Evolutionary conservation across 148 eudicot species (phyloP), one percentile per base, ranked within the genome.

Genomic region (Fagopyrum tataricum): DNA sequence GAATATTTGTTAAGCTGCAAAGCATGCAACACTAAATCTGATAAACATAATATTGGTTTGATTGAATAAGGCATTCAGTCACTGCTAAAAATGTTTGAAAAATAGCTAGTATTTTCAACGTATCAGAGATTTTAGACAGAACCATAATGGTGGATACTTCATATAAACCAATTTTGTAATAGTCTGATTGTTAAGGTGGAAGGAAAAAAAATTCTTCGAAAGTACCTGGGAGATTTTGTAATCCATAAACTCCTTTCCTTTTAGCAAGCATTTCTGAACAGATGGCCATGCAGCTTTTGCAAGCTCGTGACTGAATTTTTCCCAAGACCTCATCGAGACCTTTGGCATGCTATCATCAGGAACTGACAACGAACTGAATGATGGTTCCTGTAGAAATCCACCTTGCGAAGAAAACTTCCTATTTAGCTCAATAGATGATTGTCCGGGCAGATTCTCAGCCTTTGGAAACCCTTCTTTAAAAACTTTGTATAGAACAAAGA

Each of bases 401-500:
- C 98, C 98, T 85, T 91, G 92, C 37, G 81, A 82, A 77, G 92
- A 85, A 74, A 91, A 79, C 77, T 84, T 85, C 13, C 43, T 75
- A 47, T 72, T 84, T 71, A 68, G 62, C 56, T 74, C 87, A 76
- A 83, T 73, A 78, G 88, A 77, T 23, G 84, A 75, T 42, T 74
- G 79, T 64, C 83, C 85, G 67, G 78, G 62, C 68, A 73, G 70
- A 71, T 79, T 47, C 40, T 72, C 73, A 46, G 74, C 53, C 53
- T 81, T 70, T 6, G 76, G 18, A 79, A 80, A 73, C 69, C 97
- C 97, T 83, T 95, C 98, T 75, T 77, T 88, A 24, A 91, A 82
- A 74, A 91, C 75, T 79, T 95, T 95, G 92, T 87, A 83, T 11
- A 95, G 81, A 74, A 95, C 87, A 85, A 95, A 95, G 81, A 90